A percentile compares a stretch with the other conserved stretches of the same genome.
phyloP scores from a whole-genome alignment of 768 basidiomycete species.

The Tephrocybe sp. region DNA sequence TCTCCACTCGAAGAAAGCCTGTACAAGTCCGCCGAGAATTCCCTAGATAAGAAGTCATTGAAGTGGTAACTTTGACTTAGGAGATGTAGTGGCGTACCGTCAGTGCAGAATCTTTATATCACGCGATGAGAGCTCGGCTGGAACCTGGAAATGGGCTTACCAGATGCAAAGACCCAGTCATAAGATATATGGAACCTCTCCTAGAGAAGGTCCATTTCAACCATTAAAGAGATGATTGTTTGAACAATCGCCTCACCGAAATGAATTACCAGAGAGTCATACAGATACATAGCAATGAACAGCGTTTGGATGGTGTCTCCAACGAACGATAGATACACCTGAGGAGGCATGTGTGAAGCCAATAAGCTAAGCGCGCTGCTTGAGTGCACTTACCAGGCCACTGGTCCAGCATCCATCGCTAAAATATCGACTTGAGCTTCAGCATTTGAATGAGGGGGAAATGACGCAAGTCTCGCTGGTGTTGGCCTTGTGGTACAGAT shows the following conservation, averaged over 20 bases:
- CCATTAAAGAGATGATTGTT: background rate
- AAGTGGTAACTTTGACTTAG: background rate
- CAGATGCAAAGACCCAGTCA: conserved; percentile 14
- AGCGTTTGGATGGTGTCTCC: conserved; percentile 48
- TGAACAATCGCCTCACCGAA: conserved; percentile 37
- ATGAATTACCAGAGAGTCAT: conserved; percentile 43
- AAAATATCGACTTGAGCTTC: background rate
- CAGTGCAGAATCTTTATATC: conserved; percentile 15
- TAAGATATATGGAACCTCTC: conserved; percentile 7
- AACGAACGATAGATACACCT: conserved; percentile 44
- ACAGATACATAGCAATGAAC: conserved; percentile 46
- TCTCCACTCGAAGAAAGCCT: conserved; percentile 22
- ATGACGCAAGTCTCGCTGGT: conserved; percentile 19
- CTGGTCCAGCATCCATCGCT: conserved; percentile 51
- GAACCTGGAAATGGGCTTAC: background rate
- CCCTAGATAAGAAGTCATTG: conserved; percentile 2
- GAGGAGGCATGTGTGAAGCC: background rate
- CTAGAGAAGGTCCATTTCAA: background rate
- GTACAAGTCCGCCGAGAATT: conserved; percentile 14
- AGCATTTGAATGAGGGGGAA: background rate
- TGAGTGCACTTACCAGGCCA: conserved; percentile 33
- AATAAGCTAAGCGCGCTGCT: background rate
- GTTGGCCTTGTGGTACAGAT: conserved; percentile 37
- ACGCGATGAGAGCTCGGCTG: background rate
- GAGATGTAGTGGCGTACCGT: conserved; percentile 5